Conservation (phyloP, 2,329 filamentous ascomycete genomes). For the Intubia oerlemansii region DNA sequence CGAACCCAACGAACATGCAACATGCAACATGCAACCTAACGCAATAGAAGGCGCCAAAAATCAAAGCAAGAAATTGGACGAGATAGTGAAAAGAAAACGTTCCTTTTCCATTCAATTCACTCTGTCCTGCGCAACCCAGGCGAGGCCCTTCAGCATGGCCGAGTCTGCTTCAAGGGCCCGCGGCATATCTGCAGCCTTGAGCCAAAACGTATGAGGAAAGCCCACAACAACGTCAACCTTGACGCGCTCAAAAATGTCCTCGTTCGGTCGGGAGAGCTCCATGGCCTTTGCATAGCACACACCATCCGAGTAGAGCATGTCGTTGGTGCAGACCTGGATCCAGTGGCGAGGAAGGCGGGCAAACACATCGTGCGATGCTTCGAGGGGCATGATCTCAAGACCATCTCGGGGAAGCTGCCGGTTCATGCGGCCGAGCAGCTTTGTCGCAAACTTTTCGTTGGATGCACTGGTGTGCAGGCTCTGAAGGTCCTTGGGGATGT, state of each 20-base stretch:
- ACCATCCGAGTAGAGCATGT: constrained; percentile 28
- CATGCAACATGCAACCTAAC: no score
- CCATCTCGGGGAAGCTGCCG: constrained; percentile 18
- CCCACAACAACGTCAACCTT: constrained; percentile 20
- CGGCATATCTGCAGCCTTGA: constrained; percentile 23
- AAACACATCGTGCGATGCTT: constrained; percentile 13
- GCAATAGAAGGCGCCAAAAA: no score
- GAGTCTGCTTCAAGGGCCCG: no score
- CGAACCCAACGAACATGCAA: no score
- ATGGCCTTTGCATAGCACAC: no score
- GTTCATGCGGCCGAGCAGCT: constrained; percentile 13
- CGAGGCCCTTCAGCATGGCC: no score
- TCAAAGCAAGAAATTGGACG: no score
- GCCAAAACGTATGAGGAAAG: constrained; percentile 31
- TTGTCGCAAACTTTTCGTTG: constrained; percentile 16
- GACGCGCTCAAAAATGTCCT: constrained; percentile 17
- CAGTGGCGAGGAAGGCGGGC: constrained; percentile 19
- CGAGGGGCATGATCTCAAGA: constrained; percentile 19
- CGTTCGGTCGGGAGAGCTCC: no score
- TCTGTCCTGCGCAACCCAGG: no score
- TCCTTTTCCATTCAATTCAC: no score
- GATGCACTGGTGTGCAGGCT: constrained; percentile 18
- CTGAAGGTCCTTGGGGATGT: constrained; percentile 16
- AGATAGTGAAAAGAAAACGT: no score
- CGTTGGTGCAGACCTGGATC: constrained; percentile 28